Percentiles rank a stretch among this genome's conserved stretches.
Conservation (phyloP, 169 alveolate genomes). For the Eimeria maxima region DNA sequence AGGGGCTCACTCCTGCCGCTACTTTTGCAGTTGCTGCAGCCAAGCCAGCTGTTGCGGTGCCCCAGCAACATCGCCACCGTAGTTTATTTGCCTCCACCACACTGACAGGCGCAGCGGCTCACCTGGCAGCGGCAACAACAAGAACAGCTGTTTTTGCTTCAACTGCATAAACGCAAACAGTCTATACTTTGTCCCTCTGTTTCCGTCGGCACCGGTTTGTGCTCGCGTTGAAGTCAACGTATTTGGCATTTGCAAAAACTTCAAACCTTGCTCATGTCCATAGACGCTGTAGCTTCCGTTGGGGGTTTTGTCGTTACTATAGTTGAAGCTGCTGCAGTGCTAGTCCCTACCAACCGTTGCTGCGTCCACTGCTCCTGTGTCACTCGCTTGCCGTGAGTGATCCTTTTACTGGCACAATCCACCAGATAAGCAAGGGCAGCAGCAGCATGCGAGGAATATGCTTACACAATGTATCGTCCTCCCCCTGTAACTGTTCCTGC, state of each 20-base stretch:
- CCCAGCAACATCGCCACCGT: neutral
- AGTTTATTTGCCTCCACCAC: neutral
- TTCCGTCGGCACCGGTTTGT: neutral
- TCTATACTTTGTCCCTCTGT: neutral
- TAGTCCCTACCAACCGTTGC: neutral
- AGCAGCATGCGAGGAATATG: neutral
- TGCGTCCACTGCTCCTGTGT: neutral
- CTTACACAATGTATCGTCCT: constrained; percentile 20
- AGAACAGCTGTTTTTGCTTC: neutral
- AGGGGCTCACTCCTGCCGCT: neutral
- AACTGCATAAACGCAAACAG: constrained; percentile 1
- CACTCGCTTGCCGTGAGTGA: neutral
- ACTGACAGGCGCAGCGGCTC: neutral
- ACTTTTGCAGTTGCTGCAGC: neutral
- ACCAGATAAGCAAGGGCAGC: neutral
- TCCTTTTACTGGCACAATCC: neutral
- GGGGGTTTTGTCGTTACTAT: neutral
- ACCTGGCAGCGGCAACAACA: neutral
- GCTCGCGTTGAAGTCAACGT: neutral
- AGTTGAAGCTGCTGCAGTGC: neutral
- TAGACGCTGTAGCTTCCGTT: neutral
- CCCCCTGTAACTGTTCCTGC: neutral
- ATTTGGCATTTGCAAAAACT: neutral
- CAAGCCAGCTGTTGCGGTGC: neutral
- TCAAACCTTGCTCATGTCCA: neutral